A percentile compares a stretch with the other conserved stretches of the same genome.
These are phyloP conservation scores for Podila verticillata DNA, from an alignment of 192 early-diverging fungal genomes.

Conservation along the genomic window DNA sequence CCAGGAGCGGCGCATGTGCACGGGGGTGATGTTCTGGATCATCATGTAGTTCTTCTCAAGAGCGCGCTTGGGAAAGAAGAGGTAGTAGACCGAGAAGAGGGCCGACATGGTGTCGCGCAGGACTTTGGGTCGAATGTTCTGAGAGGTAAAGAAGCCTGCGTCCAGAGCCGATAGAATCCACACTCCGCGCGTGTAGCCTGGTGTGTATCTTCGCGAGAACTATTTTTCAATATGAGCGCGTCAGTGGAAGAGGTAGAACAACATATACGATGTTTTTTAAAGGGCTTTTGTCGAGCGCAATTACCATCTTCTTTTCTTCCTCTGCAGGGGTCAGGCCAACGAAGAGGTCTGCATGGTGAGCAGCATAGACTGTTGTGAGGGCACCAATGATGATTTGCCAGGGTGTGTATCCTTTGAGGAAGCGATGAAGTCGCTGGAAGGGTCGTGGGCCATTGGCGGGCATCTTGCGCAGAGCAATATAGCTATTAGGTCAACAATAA, in stretches of 20 bases:
- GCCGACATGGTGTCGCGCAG: slow-evolving; percentile 81
- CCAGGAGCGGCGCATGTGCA: slow-evolving; percentile 92
- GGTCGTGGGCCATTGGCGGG: slow-evolving; percentile 30
- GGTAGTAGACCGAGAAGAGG: slow-evolving; percentile 83
- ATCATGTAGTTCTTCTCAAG: slow-evolving; percentile 86
- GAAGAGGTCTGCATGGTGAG: slow-evolving; percentile 42
- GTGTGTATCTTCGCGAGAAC: slow-evolving; percentile 75
- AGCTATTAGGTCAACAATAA: slow-evolving; percentile 1
- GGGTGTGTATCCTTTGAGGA: slow-evolving; percentile 31
- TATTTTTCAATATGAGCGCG: not conserved
- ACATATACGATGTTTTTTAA: no score
- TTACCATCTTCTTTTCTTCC: slow-evolving; percentile 41
- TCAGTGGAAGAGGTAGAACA: no score
- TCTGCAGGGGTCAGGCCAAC: slow-evolving; percentile 42
- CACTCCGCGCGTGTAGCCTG: slow-evolving; percentile 89
- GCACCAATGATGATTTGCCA: slow-evolving; percentile 46
- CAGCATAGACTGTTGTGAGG: slow-evolving; percentile 39
- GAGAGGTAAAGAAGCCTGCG: slow-evolving; percentile 93
- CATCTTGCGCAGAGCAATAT: slow-evolving; percentile 24
- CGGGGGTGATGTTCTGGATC: slow-evolving; percentile 78
- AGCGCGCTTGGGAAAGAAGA: slow-evolving; percentile 85
- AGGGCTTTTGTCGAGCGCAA: no score
- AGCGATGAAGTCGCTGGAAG: slow-evolving; percentile 20
- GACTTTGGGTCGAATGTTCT: slow-evolving; percentile 77
- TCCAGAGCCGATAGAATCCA: slow-evolving; percentile 93